Evolutionary conservation across 139 green algal species (phyloP), one percentile per base, ranked within the genome.

Genomic region (Chloropicon primus): DNA sequence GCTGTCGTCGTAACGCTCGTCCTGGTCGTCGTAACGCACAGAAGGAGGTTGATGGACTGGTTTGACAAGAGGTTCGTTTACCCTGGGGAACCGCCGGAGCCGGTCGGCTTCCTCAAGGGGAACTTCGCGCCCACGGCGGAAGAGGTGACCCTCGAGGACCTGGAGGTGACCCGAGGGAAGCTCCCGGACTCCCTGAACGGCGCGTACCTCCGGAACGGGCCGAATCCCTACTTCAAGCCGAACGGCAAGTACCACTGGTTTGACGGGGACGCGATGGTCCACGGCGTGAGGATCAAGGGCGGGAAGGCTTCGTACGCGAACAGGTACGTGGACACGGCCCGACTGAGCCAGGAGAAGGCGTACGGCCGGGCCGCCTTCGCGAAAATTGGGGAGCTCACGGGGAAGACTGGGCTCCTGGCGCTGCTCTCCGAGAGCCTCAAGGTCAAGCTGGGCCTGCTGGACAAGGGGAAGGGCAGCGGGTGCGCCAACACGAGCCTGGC

Each of bases 261-360:
- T 78, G 89, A 93, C 27, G 89, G 90, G 2, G 91, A 95, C 74
- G 91, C 88, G 74, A 95, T 95, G 90, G 28, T 93, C 26, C 91
- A 95, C 76, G 83, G 79, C 0, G 85, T 89, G n/a, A 79, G 83
- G 25, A 81, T 95, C 72, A 80, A 84, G 10, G 81, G 74, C 28
- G 88, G 88, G 74, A 78, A 76, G 21, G 91, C 83, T 1, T 72
- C 76, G 0, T 96, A 93, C 84, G 81, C 76, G 83, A 93, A 91
- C 83, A 79, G 79, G 26, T 91, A 78, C 54, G 84, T 96, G 22
- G 23, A 87, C 0, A 94, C 90, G 0, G 23, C 74, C 3, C 78
- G 88, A 10, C 73, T 91, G 22, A 1, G 27, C 21, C 72, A 83
- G 29, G 81, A 79, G 53, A 78, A 54, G 71, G 2, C 2, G 74